phyloP scores from a whole-genome alignment of 2,329 filamentous ascomycete species.

The Sporothrix variecibatus region DNA sequence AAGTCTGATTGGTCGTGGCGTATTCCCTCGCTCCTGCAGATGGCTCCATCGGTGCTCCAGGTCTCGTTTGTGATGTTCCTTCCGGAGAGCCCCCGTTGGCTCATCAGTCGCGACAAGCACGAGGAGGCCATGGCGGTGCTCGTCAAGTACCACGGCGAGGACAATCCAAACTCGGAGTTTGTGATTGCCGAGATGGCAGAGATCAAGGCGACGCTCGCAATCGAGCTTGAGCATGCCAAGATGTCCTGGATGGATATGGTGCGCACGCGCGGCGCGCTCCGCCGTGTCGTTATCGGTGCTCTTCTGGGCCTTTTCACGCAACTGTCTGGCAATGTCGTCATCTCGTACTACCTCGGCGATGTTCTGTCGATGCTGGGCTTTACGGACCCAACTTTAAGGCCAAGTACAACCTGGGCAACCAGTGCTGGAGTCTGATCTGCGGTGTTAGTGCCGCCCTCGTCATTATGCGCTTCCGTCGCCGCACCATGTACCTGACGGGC shows the following conservation, averaged over 20 bases:
- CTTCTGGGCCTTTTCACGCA: slow-evolving; percentile 58
- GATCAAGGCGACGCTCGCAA: slow-evolving; percentile 57
- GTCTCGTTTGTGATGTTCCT: slow-evolving; percentile 43
- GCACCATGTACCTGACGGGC: slow-evolving; percentile 55
- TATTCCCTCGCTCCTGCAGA: slow-evolving; percentile 46
- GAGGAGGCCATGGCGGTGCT: slow-evolving; percentile 35
- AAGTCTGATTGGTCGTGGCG: slow-evolving; percentile 44
- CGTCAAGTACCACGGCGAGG: slow-evolving; percentile 49
- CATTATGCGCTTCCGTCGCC: slow-evolving; percentile 48
- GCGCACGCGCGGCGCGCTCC: slow-evolving; percentile 51
- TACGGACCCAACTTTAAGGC: slow-evolving; percentile 44
- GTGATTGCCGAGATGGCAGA: slow-evolving; percentile 62
- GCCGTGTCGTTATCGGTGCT: slow-evolving; percentile 50
- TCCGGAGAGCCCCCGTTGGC: slow-evolving; percentile 36
- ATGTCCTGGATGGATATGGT: slow-evolving; percentile 56
- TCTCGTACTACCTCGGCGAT: slow-evolving; percentile 53
- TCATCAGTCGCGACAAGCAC: slow-evolving; percentile 35
- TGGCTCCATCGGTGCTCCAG: slow-evolving; percentile 41
- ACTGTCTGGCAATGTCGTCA: slow-evolving; percentile 54
- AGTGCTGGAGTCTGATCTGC: slow-evolving; percentile 50
- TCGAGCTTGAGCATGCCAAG: slow-evolving; percentile 54
- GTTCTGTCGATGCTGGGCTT: slow-evolving; percentile 50
- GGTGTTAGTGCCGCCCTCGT: slow-evolving; percentile 46
- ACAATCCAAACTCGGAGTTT: slow-evolving; percentile 52
- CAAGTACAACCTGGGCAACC: slow-evolving; percentile 50